These are phyloP conservation scores for Teratosphaeria gauchensis DNA, from an alignment of 2,329 filamentous ascomycete genomes.

Conservation along the genomic window DNA sequence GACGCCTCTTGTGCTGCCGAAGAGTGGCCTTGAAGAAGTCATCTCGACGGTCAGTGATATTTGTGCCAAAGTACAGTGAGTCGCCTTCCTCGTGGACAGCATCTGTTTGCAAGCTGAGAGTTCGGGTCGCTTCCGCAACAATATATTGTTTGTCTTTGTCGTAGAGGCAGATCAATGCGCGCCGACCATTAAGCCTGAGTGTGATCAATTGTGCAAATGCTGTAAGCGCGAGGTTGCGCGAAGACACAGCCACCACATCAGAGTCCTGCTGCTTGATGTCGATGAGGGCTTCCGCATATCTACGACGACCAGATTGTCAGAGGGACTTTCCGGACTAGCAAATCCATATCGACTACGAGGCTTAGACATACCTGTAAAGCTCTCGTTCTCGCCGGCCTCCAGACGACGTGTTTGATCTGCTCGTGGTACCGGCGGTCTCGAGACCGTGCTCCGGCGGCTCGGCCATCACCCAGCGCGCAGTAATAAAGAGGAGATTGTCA, in stretches of 20 bases:
- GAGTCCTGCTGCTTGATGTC: neutral
- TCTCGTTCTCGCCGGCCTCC: neutral
- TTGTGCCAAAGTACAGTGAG: constrained; percentile 9
- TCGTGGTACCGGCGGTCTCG: neutral
- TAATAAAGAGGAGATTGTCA: neutral
- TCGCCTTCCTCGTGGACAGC: neutral
- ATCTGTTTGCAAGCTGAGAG: constrained; percentile 31
- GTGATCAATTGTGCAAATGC: constrained; percentile 42
- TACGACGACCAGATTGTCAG: neutral
- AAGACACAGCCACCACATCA: neutral
- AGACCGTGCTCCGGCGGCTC: neutral
- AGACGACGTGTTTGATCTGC: neutral
- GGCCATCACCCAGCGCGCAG: neutral
- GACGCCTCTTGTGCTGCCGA: neutral
- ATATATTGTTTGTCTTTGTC: constrained; percentile 40
- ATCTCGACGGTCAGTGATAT: neutral
- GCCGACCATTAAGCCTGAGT: constrained; percentile 38
- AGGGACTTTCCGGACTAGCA: neutral
- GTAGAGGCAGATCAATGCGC: constrained; percentile 43
- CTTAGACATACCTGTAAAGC: neutral
- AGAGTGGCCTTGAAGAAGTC: neutral
- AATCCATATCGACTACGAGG: neutral
- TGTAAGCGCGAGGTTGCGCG: constrained; percentile 26
- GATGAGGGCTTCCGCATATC: neutral
- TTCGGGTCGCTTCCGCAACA: constrained; percentile 43